Conservation (phyloP, 2,329 filamentous ascomycete species). For the Epichloe sp. region DNA sequence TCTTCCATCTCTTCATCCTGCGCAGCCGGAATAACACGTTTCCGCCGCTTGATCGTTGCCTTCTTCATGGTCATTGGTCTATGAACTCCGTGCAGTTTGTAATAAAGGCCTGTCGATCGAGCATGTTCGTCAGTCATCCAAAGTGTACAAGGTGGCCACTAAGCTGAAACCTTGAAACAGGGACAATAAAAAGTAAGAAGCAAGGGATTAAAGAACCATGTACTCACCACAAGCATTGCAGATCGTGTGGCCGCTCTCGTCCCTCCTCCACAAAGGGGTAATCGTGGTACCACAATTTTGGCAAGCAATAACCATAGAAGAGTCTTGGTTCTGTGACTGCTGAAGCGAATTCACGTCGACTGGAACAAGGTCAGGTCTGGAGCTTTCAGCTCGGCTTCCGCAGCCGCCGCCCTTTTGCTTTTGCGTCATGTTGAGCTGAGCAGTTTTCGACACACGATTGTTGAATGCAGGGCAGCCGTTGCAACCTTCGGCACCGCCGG, state of each 20-base stretch:
- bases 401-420: slow-evolving; percentile 25
- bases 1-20: slow-evolving; percentile 38
- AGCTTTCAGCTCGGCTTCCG: slow-evolving; percentile 12
- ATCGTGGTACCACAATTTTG: slow-evolving; percentile 97
- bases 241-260: slow-evolving; percentile 90
- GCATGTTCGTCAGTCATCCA: background rate
- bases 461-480: slow-evolving; percentile 96
- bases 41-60: slow-evolving; percentile 87
- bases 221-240: slow-evolving; percentile 92
- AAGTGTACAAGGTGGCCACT: background rate
- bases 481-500: slow-evolving; percentile 87
- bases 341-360: slow-evolving; percentile 23
- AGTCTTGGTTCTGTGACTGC: slow-evolving; percentile 17
- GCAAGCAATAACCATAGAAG: slow-evolving; percentile 61
- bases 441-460: slow-evolving; percentile 83
- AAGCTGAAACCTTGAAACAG: background rate
- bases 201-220: background rate
- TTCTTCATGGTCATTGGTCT: slow-evolving; percentile 98
- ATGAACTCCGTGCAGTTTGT: slow-evolving; percentile 89
- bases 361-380: slow-evolving; percentile 16
- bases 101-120: slow-evolving; percentile 62
- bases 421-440: slow-evolving; percentile 51
- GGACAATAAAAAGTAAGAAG: background rate
- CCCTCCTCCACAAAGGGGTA: slow-evolving; percentile 87
- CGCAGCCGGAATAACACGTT: slow-evolving; percentile 78